Evolutionary conservation across 2,329 filamentous ascomycete genomes (phyloP).

Genomic region (Epichloe gansuensis): DNA sequence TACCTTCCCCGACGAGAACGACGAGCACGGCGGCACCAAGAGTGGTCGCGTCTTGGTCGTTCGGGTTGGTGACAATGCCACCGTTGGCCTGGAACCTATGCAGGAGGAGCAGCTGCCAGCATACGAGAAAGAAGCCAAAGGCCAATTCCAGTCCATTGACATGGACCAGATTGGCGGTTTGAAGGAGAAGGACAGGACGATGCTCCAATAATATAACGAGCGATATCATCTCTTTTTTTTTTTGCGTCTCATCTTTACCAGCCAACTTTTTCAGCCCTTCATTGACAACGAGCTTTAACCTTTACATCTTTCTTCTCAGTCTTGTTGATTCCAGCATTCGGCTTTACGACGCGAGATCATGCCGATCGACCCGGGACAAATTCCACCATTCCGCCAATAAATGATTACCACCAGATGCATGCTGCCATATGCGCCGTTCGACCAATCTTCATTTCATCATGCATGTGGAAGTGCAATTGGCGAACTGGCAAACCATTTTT

Average conservation of each 20-base stretch:
- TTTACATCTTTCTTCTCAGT: background rate
- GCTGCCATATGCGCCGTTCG: too few species aligned
- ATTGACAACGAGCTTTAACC: background rate
- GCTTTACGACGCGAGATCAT: too few species aligned
- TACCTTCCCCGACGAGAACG: slow-evolving; percentile 93
- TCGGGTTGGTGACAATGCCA: slow-evolving; percentile 72
- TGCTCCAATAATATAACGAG: slow-evolving; percentile 21
- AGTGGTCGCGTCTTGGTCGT: slow-evolving; percentile 87
- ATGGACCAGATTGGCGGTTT: slow-evolving; percentile 89
- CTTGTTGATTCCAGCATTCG: background rate
- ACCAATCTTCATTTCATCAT: background rate
- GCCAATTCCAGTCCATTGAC: slow-evolving; percentile 85
- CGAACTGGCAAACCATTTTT: background rate
- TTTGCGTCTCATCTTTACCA: slow-evolving; percentile 7
- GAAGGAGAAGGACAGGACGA: slow-evolving; percentile 65
- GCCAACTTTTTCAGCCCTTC: slow-evolving; percentile 4
- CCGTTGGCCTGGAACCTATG: slow-evolving; percentile 79
- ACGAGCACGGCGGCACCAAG: slow-evolving; percentile 68
- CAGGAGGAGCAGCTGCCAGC: slow-evolving; percentile 71
- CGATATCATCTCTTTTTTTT: slow-evolving; percentile 7
- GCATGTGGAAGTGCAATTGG: background rate
- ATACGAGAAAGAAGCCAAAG: slow-evolving; percentile 70
- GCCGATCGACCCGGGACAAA: too few species aligned
- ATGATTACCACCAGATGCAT: background rate
- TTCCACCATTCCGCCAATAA: background rate